A percentile compares a stretch with the other conserved stretches of the same genome.
Conservation (phyloP, 2,329 filamentous ascomycete species). For the Nigrospora sphaerica region DNA sequence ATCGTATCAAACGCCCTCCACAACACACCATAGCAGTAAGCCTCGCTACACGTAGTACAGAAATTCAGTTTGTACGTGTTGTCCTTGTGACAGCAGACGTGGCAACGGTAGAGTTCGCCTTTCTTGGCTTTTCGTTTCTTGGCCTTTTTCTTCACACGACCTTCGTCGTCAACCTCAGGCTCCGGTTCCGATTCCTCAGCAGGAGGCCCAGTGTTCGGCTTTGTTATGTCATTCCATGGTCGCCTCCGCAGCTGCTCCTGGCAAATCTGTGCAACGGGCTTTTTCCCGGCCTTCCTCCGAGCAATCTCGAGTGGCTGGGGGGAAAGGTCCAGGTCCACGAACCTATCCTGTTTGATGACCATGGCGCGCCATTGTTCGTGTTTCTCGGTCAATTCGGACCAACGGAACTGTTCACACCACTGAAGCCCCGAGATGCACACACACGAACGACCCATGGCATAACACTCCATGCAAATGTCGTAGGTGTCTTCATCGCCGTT, state of each 20-base stretch:
- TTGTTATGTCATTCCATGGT: conserved; percentile 76
- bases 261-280: conserved; percentile 85
- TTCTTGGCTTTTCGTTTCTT: conserved; percentile 46
- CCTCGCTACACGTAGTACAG: conserved; percentile 69
- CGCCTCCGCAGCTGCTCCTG: conserved; percentile 76
- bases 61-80: conserved; percentile 78
- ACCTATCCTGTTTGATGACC: conserved; percentile 67
- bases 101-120: conserved; percentile 58
- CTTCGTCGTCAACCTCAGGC: conserved; percentile 57
- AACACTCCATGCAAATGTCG: conserved; percentile 97
- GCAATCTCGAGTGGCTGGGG: conserved; percentile 67
- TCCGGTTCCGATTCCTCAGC: conserved; percentile 16
- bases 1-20: conserved; percentile 88
- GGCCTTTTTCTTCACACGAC: conserved; percentile 57
- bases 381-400: conserved; percentile 67
- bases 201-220: conserved; percentile 34
- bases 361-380: conserved; percentile 80
- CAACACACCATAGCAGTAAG: conserved; percentile 89
- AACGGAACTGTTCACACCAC: conserved; percentile 92
- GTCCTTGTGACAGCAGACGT: conserved; percentile 77
- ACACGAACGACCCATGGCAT: conserved; percentile 93
- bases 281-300: conserved; percentile 59
- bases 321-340: conserved; percentile 56
- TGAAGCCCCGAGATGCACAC: conserved; percentile 75
- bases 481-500: conserved; percentile 76